A percentile compares a stretch with the other conserved stretches of the same genome.
Evolutionary conservation across 805 yeast genomes (phyloP).

Genomic region (Suhomyces vadensis): DNA sequence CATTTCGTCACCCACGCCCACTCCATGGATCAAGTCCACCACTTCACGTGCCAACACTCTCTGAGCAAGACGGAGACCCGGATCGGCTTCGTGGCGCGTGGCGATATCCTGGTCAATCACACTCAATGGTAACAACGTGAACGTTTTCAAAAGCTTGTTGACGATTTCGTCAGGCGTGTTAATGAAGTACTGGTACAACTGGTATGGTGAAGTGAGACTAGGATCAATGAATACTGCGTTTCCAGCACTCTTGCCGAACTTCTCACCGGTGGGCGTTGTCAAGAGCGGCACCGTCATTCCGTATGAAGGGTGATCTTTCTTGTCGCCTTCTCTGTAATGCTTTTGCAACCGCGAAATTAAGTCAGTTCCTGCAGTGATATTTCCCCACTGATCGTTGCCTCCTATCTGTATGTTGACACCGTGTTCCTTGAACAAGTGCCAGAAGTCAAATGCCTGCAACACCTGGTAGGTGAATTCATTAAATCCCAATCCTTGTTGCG

Average conservation of each 20-base stretch:
- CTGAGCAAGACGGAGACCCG: slow-evolving; percentile 74
- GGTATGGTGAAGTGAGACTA: slow-evolving; percentile 73
- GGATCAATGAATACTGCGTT: slow-evolving; percentile 89
- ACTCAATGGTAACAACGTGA: slow-evolving; percentile 72
- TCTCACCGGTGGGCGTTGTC: slow-evolving; percentile 86
- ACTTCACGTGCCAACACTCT: slow-evolving; percentile 77
- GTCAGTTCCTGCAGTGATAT: slow-evolving; percentile 94
- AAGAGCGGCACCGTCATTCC: slow-evolving; percentile 90
- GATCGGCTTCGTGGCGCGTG: slow-evolving; percentile 52
- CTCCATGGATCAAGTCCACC: slow-evolving; percentile 85
- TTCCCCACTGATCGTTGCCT: slow-evolving; percentile 98
- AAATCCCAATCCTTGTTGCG: slow-evolving; percentile 81
- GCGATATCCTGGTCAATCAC: slow-evolving; percentile 55
- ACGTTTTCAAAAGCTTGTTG: slow-evolving; percentile 63
- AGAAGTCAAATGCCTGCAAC: slow-evolving; percentile 91
- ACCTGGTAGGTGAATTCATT: slow-evolving; percentile 94
- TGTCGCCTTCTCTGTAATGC: slow-evolving; percentile 5
- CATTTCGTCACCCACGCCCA: slow-evolving; percentile 69
- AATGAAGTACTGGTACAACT: slow-evolving; percentile 81
- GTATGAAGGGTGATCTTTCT: slow-evolving; percentile 26
- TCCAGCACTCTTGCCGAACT: slow-evolving; percentile 96
- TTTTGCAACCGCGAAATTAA: slow-evolving; percentile 62
- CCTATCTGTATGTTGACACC: slow-evolving; percentile 80
- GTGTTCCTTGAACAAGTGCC: slow-evolving; percentile 64
- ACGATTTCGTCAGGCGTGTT: slow-evolving; percentile 79